Base-by-base conservation (phyloP, 345 rosid genomes). In the Ceriops decandra region DNA sequence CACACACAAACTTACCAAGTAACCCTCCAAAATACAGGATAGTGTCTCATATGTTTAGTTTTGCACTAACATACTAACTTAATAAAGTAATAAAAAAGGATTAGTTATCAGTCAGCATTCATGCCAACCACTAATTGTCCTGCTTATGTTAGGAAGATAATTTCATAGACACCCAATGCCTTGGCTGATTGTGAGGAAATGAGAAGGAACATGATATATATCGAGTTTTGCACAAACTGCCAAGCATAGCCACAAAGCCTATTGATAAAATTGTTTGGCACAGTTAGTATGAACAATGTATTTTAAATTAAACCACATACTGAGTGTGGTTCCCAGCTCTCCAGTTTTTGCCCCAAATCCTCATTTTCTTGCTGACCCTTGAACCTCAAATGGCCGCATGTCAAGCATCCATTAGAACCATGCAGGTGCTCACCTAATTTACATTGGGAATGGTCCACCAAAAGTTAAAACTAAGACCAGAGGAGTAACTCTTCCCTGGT, bases 1-100 rank as follows among this genome's bases (percentile, higher is more conserved):
- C 63, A 68, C 30, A 31, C 1, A 73, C 13, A 35, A 31, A 21
- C 68, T 61, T 66, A 56, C 66, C 22, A 53, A 58, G 65, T 16
- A 56, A 66, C 57, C 38, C 4, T 58, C 47, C 31, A 66, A 73
- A 66, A 64, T 35, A 53, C 21, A 42, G 49, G 49, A 42, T 13
- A 42, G 49, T 20, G 17, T 60, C 57, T 28, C 63, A 49, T 30
- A 32, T 21, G 47, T 49, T 42, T 58, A 53, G 15, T 27, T 66
- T 32, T 61, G 60, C 17, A 62, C 24, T 30, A 13, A 16, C 76
- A 70, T 30, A 47, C 9, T n/a, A 66, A 5, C 59, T 32, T 21
- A 61, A 61, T 10, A 17, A 7, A 17, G 21, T 27, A 0, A 51
- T 24, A 20, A 64, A 11, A 16, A 27, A 9, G 51, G 28, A n/a